Percentiles rank a stretch among this genome's conserved stretches.
phyloP scores from a whole-genome alignment of 1,284 basidiomycete species.

The Heterobasidion irregulare region DNA sequence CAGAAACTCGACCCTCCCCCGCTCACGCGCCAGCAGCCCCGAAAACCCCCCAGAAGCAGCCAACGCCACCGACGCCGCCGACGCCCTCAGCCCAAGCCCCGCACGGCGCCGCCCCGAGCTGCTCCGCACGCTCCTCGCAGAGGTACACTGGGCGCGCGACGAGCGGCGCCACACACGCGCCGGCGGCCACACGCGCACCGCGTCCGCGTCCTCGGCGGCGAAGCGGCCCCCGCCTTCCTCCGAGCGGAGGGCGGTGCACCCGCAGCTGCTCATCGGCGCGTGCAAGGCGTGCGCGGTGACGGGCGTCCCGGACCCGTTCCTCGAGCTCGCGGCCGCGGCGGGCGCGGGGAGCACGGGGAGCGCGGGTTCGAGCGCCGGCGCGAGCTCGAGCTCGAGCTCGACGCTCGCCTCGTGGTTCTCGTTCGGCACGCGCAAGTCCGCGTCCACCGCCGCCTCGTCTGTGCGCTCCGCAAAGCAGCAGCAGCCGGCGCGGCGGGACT shows the following conservation, averaged over 20 bases:
- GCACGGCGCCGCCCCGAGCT: too few relatives aligned
- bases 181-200: neutral
- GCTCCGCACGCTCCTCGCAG: too few relatives aligned
- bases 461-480: neutral
- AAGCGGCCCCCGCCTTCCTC: neutral
- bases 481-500: too few relatives aligned
- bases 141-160: too few relatives aligned
- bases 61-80: too few relatives aligned
- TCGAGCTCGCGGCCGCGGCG: slow-evolving; percentile 1
- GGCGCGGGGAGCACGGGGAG: slow-evolving; percentile 3
- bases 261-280: neutral
- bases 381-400: slow-evolving; percentile 4
- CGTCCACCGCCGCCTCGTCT: neutral
- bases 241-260: neutral
- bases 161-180: neutral
- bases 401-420: slow-evolving; percentile 10
- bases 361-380: slow-evolving; percentile 3
- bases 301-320: neutral
- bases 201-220: neutral
- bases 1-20: neutral
- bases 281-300: neutral
- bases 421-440: slow-evolving; percentile 9
- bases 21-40: too few relatives aligned
- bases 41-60: too few relatives aligned
- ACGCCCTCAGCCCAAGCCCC: too few relatives aligned